These are phyloP conservation scores for Acacia pycnantha DNA, from an alignment of 331 rosid genomes.

Conservation along the genomic window DNA sequence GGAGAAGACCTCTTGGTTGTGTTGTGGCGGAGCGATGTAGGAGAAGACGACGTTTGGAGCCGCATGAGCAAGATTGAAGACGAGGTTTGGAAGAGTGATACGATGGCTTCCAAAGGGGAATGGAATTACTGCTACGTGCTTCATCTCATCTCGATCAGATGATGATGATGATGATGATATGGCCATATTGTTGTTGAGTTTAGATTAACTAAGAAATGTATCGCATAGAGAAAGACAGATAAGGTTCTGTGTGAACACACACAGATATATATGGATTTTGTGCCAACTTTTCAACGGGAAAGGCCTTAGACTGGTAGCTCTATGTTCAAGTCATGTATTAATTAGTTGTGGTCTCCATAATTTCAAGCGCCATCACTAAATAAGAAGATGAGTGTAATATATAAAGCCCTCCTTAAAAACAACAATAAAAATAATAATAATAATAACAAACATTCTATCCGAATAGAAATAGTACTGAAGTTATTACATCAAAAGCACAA, in stretches of 20 bases:
- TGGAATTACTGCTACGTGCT: neutral
- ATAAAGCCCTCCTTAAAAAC: too few species aligned
- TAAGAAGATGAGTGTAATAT: too few species aligned
- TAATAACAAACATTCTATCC: too few species aligned
- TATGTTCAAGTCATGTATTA: too few species aligned
- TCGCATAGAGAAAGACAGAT: too few species aligned
- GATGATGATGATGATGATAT: neutral
- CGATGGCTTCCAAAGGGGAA: constrained; percentile 46
- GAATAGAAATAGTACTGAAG: too few species aligned
- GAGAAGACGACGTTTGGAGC: constrained; percentile 36
- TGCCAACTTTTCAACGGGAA: neutral
- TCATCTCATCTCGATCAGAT: neutral
- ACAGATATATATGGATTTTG: neutral
- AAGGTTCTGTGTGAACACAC: neutral
- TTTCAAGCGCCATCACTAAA: too few species aligned
- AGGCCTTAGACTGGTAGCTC: neutral
- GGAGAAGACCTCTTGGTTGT: constrained; percentile 1
- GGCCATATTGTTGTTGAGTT: neutral
- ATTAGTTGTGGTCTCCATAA: too few species aligned
- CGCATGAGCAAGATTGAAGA: constrained; percentile 31
- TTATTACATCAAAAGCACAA: too few species aligned
- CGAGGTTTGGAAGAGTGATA: constrained; percentile 21
- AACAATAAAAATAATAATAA: too few species aligned
- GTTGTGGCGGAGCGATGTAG: neutral
- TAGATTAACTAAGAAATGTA: neutral